Evolutionary conservation across 106 monocot species (phyloP).

Genomic region (Amphibolis antarctica): DNA sequence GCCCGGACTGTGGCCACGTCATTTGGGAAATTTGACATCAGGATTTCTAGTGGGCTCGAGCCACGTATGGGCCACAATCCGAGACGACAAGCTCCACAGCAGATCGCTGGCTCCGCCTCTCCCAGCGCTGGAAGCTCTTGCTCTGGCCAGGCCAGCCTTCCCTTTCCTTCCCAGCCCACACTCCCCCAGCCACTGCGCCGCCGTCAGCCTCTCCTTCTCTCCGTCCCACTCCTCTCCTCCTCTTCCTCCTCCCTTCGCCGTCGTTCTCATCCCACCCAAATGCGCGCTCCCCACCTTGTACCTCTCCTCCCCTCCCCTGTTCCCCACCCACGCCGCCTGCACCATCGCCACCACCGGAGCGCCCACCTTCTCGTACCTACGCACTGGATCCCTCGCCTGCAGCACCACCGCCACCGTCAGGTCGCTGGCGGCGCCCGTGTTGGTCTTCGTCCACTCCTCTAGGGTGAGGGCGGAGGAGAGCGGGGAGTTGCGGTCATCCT

Average conservation of each 20-base stretch:
- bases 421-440: background rate
- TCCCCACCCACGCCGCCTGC: slow-evolving; percentile 29
- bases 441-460: slow-evolving; percentile 30
- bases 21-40: slow-evolving; percentile 52
- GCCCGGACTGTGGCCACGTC: too few species aligned
- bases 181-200: slow-evolving; percentile 77
- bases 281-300: slow-evolving; percentile 63
- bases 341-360: slow-evolving; percentile 38
- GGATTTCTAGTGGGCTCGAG: slow-evolving; percentile 71
- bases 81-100: slow-evolving; percentile 73
- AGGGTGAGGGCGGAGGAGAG: slow-evolving; percentile 22
- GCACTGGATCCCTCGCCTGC: slow-evolving; percentile 64
- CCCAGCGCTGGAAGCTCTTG: background rate
- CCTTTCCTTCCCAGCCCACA: slow-evolving; percentile 48
- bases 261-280: slow-evolving; percentile 46
- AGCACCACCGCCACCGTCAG: slow-evolving; percentile 37
- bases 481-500: background rate
- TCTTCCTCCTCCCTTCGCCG: slow-evolving; percentile 54
- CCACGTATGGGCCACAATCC: slow-evolving; percentile 91
- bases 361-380: slow-evolving; percentile 69
- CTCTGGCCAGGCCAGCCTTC: background rate
- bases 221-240: slow-evolving; percentile 49
- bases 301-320: slow-evolving; percentile 19
- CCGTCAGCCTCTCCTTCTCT: slow-evolving; percentile 66
- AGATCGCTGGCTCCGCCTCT: slow-evolving; percentile 13